Base-by-base conservation (phyloP, 805 yeast species). In the Yamadazyma paraphyllophila region DNA sequence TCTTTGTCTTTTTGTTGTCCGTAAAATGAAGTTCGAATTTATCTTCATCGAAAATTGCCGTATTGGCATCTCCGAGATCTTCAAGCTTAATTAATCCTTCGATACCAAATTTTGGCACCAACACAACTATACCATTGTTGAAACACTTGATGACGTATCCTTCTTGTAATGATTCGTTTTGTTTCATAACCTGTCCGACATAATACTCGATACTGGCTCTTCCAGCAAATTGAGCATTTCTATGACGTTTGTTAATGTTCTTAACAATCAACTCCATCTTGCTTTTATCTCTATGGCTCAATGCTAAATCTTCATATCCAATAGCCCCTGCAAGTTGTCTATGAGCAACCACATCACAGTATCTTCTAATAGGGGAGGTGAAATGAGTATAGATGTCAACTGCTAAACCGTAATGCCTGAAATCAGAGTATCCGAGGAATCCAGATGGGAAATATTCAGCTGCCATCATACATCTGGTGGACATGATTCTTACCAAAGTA, bases 141-240 rank as follows among this genome's bases (percentile, higher is more conserved):
- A 94, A 91, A 25, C 94, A 94, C 62, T 88, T 87, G 59, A 92
- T 90, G 25, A 91, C 84, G 57, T 88, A 91, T 8, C 98, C 99
- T 52, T 88, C 90, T 62, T 88, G 96, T 12, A 74, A 73, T 31
- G 85, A 73, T 59, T 88, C 90, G 56, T 83, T 83, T 60, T 83
- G 83, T 63, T 88, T 87, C 87, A 94, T 86, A 35, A 92, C 97
- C 70, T 94, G 98, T 7, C 99, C 99, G 41, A 94, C 99, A 60
- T 88, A 94, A 68, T 94, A 94, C 64, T 94, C 99, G 50, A 94
- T 88, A 62, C 96, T 87, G 15, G 99, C 97, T 62, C 99, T 80
- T 32, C 99, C 99, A 1, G 99, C 99, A 73, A 92, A 88, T 68
- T 94, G 99, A 0, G 99, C 99, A 62, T 94, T 94, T 67, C 99